These are phyloP conservation scores for Chaetomium sp. DNA, from an alignment of 2,329 filamentous ascomycete genomes.

Conservation along the genomic window DNA sequence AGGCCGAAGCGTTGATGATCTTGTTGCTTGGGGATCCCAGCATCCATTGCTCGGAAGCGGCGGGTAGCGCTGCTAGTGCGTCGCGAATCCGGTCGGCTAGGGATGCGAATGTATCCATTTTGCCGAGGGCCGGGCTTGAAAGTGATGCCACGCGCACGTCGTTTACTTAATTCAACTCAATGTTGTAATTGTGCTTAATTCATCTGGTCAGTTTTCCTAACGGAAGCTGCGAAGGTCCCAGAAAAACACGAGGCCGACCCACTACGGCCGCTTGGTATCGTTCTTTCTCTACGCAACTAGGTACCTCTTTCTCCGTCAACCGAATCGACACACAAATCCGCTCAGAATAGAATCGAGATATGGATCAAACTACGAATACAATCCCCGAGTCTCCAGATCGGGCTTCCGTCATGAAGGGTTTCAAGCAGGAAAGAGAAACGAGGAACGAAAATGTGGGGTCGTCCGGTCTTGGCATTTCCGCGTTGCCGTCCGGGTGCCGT, in stretches of 20 bases:
- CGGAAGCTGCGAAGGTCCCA: neutral
- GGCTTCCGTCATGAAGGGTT: neutral
- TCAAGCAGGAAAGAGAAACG: neutral
- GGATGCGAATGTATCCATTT: neutral
- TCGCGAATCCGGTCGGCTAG: slow-evolving; percentile 8
- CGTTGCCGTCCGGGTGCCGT: neutral
- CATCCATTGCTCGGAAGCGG: slow-evolving; percentile 5
- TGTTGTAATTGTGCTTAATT: neutral
- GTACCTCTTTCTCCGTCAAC: neutral
- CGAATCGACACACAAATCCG: neutral
- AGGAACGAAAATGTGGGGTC: neutral
- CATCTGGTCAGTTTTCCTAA: neutral
- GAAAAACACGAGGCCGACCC: neutral
- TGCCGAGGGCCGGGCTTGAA: neutral
- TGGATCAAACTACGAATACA: neutral
- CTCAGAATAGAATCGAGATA: neutral
- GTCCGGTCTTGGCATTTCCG: neutral
- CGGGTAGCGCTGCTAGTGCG: neutral
- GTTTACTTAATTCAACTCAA: neutral
- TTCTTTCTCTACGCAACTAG: neutral
- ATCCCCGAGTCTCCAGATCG: neutral
- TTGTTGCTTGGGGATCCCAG: slow-evolving; percentile 10
- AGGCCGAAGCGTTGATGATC: slow-evolving; percentile 8
- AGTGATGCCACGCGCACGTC: too few relatives aligned
- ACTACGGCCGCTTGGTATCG: neutral